Conservation (phyloP, 169 alveolate genomes). For the Cytauxzoon felis region DNA sequence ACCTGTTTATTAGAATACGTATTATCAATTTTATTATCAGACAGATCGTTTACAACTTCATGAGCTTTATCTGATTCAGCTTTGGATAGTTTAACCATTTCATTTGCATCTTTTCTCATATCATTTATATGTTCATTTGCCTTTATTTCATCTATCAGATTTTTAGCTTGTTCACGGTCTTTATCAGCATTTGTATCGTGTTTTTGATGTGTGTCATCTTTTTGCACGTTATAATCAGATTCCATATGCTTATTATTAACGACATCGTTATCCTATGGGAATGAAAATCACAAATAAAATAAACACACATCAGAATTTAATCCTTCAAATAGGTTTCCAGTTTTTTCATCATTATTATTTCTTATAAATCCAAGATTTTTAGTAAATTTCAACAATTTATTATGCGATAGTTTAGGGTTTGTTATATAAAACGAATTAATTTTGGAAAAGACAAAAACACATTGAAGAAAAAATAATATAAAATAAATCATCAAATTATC, state of each 20-base stretch:
- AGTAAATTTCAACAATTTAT: neutral
- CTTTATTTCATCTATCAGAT: conserved; percentile 4
- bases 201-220: neutral
- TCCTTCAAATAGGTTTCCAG: neutral
- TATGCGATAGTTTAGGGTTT: conserved; percentile 3
- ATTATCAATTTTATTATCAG: neutral
- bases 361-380: neutral
- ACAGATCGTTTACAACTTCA: neutral
- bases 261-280: neutral
- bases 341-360: neutral
- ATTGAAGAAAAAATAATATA: neutral
- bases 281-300: neutral
- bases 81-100: conserved; percentile 25
- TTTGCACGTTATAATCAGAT: no score
- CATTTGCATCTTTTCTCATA: conserved; percentile 11
- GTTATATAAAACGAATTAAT: neutral
- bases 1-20: conserved; percentile 8
- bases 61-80: conserved; percentile 13
- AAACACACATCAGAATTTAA: neutral
- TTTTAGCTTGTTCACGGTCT: neutral
- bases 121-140: conserved; percentile 26
- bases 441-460: conserved; percentile 9
- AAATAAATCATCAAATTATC: neutral
- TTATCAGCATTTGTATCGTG: neutral
- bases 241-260: no score